Conservation (phyloP, 2,329 filamentous ascomycete genomes). For the Trichoderma sp. region DNA sequence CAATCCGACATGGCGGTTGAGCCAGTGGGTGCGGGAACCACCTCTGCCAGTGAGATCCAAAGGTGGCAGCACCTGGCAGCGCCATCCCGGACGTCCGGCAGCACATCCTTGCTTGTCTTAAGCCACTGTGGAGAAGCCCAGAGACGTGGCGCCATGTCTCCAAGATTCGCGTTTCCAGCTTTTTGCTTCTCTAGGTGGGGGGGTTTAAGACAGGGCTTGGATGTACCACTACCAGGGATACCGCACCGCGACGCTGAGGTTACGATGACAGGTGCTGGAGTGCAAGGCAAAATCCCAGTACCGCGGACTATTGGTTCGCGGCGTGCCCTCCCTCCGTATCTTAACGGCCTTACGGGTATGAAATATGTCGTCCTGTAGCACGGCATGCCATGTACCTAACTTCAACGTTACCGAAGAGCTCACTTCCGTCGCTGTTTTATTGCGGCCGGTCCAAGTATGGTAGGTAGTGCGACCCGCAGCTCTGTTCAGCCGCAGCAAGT, state of each 20-base stretch:
- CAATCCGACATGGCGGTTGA: constrained; percentile 15
- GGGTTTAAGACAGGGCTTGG: not conserved
- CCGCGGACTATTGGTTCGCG: not conserved
- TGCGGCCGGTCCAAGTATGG: not conserved
- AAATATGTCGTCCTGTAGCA: not conserved
- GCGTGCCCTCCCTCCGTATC: not conserved
- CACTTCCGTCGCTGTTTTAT: not conserved
- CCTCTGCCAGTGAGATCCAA: constrained; percentile 13
- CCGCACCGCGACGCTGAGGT: not conserved
- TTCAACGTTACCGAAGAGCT: not conserved
- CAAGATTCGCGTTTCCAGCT: constrained; percentile 10
- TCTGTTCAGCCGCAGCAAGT: not conserved
- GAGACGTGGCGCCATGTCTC: constrained; percentile 14
- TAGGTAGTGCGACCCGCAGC: not conserved
- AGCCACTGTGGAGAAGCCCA: constrained; percentile 17
- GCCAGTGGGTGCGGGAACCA: not conserved
- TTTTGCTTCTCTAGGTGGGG: not conserved
- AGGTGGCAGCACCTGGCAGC: constrained; percentile 12
- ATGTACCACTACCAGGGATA: not conserved
- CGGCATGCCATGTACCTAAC: not conserved
- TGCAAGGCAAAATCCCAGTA: not conserved
- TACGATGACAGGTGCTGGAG: not conserved
- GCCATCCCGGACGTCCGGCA: constrained; percentile 10
- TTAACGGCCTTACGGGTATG: not conserved
- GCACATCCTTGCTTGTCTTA: constrained; percentile 15